Base-by-base conservation (phyloP, 1,284 basidiomycete species). In the Chiua sp. region DNA sequence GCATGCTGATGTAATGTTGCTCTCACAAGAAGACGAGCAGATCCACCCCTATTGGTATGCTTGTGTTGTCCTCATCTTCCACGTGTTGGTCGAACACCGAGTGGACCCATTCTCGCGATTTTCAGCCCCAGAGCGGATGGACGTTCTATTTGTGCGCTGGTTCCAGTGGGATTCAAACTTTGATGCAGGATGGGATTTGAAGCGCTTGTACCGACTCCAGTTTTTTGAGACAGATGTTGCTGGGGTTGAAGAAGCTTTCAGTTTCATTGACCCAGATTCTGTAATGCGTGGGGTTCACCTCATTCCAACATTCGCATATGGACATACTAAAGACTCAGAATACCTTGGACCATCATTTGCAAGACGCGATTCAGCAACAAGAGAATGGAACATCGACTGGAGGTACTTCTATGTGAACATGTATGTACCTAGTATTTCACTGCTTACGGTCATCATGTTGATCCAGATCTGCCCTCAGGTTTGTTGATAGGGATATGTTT, bases 401-500 rank as follows among this genome's bases (percentile, higher is more conserved):
- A 33, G 56, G 1, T 70, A 59, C 49, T 77, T 70, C 46, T 77
- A 78, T 65, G 70, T 78, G 2, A 72, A 70, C 35, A 70, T 72
- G 78, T 79, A 51, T 58, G 75, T 70, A 30, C 4, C 13, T 35
- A 26, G 26, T 26, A 13, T 35, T 35, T 15, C 13, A 26, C 26
- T 26, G 32, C 32, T 32, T 32, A 32, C 32, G 11, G 32, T 32
- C 11, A 12, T 32, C 32, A 12, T 32, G 11, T 32, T 32, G 32
- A 32, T 7, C 32, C 32, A 32, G 32, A 32, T 32, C 32, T 12
- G 11, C 32, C 32, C 32, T 32, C 32, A 39, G 37, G 16, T 39
- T 39, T 18, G 37, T 20, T 18, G 37, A 39, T 18, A 15, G 37
- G 37, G 37, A 39, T 20, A 39, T 39, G 37, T 39, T 39, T 18